Evolutionary conservation across 2,329 filamentous ascomycete species (phyloP), one percentile per base, ranked within the genome.

Genomic region (Paraconiothyrium brasiliense): DNA sequence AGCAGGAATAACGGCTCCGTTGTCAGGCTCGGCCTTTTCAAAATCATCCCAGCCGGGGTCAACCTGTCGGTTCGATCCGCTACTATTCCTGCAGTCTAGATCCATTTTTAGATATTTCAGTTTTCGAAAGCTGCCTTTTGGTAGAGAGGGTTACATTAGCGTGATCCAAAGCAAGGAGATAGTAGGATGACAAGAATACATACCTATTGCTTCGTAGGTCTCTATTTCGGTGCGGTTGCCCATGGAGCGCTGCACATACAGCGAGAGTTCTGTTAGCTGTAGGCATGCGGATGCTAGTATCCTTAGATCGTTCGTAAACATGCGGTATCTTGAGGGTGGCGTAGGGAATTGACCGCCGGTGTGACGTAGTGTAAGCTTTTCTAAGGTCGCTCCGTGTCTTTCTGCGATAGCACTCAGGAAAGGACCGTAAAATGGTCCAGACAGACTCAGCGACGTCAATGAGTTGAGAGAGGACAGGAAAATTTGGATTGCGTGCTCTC

Each of bases 161-260:
- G 14, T 37, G 35, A 14, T 14, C 7, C 14, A 37, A 4, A 10
- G 7, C 4, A 30, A 30, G 27, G 27, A 14, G 35, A 10, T 37
- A 37, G 1, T 4, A 37, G 35, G 14, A 37, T 6, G 35, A 37
- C 4, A 4, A 37, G 47, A 4, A 10, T 34, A 7, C 47, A 49
- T 49, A 49, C 47, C 35, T 35, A 54, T 35, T 11, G 30, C 34
- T 54, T 54, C 50, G 8, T 54, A 54, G 50, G 32, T 41, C 13
- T 20, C 22, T 24, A 30, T 54, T 4, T 54, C 50, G 1, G 50
- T 54, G 2, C 32, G 50, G 22, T 54, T 32, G 20, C 50, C 50
- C 50, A 54, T 54, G 2, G 50, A 54, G n/a, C 50, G 50, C 35
- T 37, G 27, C 1, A 54, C 4, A 1, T 6, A 6, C 10, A 54